phyloP scores from a whole-genome alignment of 2,329 filamentous ascomycete species.

The Trichoderma semiorbis region DNA sequence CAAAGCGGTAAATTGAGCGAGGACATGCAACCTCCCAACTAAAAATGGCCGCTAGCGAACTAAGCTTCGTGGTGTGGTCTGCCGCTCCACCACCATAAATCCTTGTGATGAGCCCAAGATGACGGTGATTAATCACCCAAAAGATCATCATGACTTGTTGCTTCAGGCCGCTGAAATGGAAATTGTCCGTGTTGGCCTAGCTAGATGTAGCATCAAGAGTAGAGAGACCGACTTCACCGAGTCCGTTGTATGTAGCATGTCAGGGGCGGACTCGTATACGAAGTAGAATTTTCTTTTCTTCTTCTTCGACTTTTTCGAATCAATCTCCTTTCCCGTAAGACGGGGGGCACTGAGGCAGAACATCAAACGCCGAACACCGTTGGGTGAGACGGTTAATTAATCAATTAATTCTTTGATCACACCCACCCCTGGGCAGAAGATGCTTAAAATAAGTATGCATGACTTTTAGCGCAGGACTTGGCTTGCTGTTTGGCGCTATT shows the following conservation, averaged over 20 bases:
- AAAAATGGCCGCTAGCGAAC: neutral
- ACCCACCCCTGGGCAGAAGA: neutral
- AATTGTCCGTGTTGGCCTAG: neutral
- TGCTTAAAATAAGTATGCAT: constrained; percentile 2
- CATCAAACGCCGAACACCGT: neutral
- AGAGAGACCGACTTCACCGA: neutral
- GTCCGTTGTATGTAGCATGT: neutral
- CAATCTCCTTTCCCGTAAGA: neutral
- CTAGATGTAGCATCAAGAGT: neutral
- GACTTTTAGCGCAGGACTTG: constrained; percentile 1
- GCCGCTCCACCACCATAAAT: neutral
- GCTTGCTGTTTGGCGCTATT: constrained; percentile 11
- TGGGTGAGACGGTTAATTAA: neutral
- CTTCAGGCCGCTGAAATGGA: neutral
- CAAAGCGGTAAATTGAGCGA: neutral
- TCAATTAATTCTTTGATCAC: neutral
- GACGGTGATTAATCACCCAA: neutral
- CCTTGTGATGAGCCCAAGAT: neutral
- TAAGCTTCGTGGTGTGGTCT: neutral
- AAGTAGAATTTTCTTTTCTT: neutral
- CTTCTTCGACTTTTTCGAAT: neutral
- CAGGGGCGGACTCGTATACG: neutral
- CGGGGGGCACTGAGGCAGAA: too few relatives aligned
- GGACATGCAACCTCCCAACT: neutral
- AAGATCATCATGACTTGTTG: neutral